These are phyloP conservation scores for Leccinum uliginosum DNA, from an alignment of 768 basidiomycete species.

Conservation along the genomic window DNA sequence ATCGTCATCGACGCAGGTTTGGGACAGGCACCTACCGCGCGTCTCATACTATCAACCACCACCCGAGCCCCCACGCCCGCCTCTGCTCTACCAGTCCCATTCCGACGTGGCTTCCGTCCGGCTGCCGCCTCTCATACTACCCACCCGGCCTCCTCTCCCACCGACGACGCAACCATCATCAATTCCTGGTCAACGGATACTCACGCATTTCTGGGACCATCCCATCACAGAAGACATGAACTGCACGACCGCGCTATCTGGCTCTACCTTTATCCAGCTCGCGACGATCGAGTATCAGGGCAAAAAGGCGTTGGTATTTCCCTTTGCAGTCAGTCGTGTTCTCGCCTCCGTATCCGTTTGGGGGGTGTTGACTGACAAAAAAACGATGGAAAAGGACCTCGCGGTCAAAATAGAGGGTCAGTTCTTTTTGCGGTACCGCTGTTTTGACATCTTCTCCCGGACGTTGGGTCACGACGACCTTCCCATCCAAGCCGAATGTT, in stretches of 20 bases:
- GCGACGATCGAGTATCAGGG: conserved; percentile 50
- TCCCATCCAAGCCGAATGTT: conserved; percentile 59
- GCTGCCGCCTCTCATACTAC: conserved; percentile 21
- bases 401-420: conserved; percentile 64
- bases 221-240: conserved; percentile 43
- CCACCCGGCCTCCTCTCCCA: conserved; percentile 6
- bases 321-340: conserved; percentile 48
- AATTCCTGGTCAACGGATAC: conserved; percentile 31
- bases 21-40: conserved; percentile 14
- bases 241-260: conserved; percentile 51
- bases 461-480: conserved; percentile 26
- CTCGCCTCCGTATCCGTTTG: too few relatives aligned
- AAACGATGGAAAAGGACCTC: conserved; percentile 59
- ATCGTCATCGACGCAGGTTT: conserved; percentile 1
- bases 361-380: too few relatives aligned
- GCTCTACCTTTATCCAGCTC: conserved; percentile 59
- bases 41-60: conserved; percentile 1
- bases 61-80: conserved; percentile 7
- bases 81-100: conserved; percentile 11
- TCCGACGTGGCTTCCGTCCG: conserved; percentile 15
- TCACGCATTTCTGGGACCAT: conserved; percentile 39
- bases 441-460: conserved; percentile 55
- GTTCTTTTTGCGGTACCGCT: conserved; percentile 68
- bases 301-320: conserved; percentile 52
- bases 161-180: conserved; percentile 6